Base-by-base conservation (phyloP, 805 yeast species). In the Candida chauliodis region DNA sequence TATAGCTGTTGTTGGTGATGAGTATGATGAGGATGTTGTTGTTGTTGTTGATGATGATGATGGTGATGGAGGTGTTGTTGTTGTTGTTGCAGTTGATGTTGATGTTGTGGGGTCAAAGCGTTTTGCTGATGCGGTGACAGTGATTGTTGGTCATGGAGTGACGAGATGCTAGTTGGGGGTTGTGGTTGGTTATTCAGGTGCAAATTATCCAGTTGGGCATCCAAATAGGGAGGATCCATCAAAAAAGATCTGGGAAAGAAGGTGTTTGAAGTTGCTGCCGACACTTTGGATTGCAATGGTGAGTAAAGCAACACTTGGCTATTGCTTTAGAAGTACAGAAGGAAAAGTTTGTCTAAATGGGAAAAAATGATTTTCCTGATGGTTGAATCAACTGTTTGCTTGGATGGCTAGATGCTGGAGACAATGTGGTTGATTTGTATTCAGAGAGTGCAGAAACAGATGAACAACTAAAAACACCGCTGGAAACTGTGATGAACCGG, bases 11-110 rank as follows among this genome's bases (percentile, higher is more conserved):
- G 40, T 21, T 40, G 43, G 21, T 36, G 47, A 17, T 36, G 49
- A 11, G 45, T 43, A 38, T 47, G 46, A 37, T 45, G 44, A 28
- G 42, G 42, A 9, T 30, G 40, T 8, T n/a, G 11, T n/a, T 23
- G 30, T 14, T 28, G 36, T 8, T 13, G 32, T 7, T 23, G 35
- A 14, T 36, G 38, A 14, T 23, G 43, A n/a, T 32, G 33, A 9
- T 14, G 35, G 19, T 17, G 10, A 9, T 9, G 22, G 13, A 27
- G 19, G 16, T 18, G 29, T 15, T 37, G 41, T 11, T 36, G 31
- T n/a, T 30, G 23, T 14, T 29, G 43, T 11, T 23, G 35, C 3
- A 30, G 15, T 13, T 37, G 25, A 21, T 35, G 25, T 8, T 36
- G 27, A 19, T 27, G 38, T n/a, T 35, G 24, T 19, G 21, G 37